Evolutionary conservation across 148 eudicot species (phyloP).

Genomic region (Rhododendron griersonianum): DNA sequence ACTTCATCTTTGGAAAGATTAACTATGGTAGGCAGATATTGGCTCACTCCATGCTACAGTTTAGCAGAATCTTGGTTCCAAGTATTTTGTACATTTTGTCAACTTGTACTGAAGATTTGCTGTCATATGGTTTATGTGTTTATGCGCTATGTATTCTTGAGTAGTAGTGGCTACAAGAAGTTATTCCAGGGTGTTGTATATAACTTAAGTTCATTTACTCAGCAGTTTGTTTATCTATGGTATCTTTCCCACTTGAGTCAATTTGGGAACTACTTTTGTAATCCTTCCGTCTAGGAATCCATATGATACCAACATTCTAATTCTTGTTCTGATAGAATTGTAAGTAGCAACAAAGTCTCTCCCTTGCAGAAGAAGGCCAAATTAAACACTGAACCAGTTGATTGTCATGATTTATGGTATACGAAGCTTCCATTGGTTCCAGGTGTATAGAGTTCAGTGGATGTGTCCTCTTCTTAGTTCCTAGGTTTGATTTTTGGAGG

Average conservation of each 20-base stretch:
- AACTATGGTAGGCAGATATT: background rate
- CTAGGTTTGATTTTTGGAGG: background rate
- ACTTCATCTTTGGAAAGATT: slow-evolving; percentile 7
- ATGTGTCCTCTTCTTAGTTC: background rate
- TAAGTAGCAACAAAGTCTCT: background rate
- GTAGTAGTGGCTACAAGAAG: background rate
- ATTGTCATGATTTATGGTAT: background rate
- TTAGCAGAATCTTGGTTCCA: background rate
- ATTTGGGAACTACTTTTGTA: background rate
- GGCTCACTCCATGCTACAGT: background rate
- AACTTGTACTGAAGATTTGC: background rate
- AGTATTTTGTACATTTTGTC: background rate
- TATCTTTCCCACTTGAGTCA: background rate
- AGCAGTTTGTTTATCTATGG: background rate
- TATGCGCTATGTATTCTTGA: background rate
- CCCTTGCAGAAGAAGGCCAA: background rate
- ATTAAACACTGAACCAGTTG: background rate
- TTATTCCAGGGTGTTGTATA: background rate
- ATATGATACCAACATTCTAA: no score
- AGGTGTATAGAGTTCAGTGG: background rate
- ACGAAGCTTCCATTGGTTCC: background rate
- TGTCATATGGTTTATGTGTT: background rate
- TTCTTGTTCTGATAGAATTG: background rate
- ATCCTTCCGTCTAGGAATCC: background rate
- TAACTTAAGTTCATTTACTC: background rate